Evolutionary conservation across 345 rosid species (phyloP).

Genomic region (Alliaria petiolata): DNA sequence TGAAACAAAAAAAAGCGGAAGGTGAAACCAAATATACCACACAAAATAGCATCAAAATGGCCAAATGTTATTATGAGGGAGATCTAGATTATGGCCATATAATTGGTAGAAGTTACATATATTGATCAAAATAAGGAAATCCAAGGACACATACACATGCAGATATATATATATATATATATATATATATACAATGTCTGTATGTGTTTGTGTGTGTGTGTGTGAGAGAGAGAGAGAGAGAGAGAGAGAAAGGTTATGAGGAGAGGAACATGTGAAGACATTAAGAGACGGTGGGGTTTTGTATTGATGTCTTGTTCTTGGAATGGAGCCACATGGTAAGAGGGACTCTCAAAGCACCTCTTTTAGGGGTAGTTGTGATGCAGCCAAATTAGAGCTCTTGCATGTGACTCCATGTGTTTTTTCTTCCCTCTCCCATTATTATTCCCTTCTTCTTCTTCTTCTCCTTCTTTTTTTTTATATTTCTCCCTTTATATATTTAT

Average conservation of each 20-base stretch:
- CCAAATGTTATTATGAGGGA: not conserved
- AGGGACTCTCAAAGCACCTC: conserved; percentile 32
- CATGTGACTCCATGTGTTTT: conserved; percentile 42
- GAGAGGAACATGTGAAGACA: conserved; percentile 34
- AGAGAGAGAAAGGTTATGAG: too few species aligned
- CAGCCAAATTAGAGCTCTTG: conserved; percentile 36
- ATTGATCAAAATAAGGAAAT: too few species aligned
- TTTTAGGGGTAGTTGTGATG: conserved; percentile 35
- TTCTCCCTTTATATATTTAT: too few species aligned
- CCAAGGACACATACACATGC: conserved; percentile 17
- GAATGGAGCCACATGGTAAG: conserved; percentile 35
- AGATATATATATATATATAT: not conserved
- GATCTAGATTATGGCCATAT: too few species aligned
- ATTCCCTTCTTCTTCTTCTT: not conserved
- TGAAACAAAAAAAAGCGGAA: not conserved
- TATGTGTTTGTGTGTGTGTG: not conserved
- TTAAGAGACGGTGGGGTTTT: conserved; percentile 37
- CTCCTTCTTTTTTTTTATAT: too few species aligned
- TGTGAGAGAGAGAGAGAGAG: not conserved
- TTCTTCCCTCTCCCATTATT: conserved; percentile 27
- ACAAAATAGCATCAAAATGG: not conserved
- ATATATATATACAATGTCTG: too few species aligned
- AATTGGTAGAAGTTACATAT: too few species aligned
- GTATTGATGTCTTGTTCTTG: conserved; percentile 38
- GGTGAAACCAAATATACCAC: not conserved